Conservation (phyloP, 2,329 filamentous ascomycete genomes). For the Triangularia verruculosa region DNA sequence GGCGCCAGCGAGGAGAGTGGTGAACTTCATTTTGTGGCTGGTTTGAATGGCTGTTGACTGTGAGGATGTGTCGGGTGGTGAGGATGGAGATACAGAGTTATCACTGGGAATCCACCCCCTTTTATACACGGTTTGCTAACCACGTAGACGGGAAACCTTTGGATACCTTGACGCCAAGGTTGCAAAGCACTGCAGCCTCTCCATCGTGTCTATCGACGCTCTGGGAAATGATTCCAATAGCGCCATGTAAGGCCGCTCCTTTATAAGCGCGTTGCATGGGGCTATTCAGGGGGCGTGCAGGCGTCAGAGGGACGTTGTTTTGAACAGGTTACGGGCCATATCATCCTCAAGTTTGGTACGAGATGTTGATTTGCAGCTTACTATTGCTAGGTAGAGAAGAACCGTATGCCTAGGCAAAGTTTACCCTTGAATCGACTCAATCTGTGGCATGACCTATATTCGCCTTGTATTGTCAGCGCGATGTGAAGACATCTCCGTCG, state of each 20-base stretch:
- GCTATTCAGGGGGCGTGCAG: not conserved
- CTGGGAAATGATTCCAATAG: not conserved
- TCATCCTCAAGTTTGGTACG: not conserved
- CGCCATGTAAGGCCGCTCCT: not conserved
- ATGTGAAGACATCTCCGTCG: not conserved
- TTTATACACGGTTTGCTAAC: not conserved
- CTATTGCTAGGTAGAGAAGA: no score
- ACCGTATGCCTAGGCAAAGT: no score
- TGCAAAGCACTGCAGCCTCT: not conserved
- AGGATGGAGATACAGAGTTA: not conserved
- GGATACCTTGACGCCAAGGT: not conserved
- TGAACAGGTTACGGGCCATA: not conserved
- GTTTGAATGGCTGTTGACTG: no score
- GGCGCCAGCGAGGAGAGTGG: not conserved
- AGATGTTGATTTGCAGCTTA: not conserved
- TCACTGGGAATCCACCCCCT: not conserved
- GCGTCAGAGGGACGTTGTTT: not conserved
- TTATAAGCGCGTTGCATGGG: not conserved
- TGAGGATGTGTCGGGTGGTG: not conserved
- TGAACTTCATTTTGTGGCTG: slow-evolving; percentile 5
- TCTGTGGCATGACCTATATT: not conserved
- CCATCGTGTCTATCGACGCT: not conserved
- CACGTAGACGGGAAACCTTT: not conserved
- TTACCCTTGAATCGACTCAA: no score
- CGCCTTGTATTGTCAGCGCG: not conserved